Conservation (phyloP, 108 stramenopile species). For the Seminavis robusta region DNA sequence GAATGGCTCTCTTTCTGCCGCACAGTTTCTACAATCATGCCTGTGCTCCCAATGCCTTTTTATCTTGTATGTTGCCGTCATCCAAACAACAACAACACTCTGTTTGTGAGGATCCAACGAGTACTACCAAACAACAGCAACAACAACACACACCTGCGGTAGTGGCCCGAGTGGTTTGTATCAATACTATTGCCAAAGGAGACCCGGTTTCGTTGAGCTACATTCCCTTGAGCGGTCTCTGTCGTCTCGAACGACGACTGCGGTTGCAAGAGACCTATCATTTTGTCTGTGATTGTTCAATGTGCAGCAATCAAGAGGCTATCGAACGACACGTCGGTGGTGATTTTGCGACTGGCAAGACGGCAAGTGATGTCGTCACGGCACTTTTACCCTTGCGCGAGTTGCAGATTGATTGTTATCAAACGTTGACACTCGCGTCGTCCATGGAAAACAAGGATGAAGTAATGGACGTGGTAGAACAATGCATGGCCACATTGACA, state of each 20-base stretch:
- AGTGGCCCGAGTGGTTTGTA: constrained; percentile 26
- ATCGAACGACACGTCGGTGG: constrained; percentile 1
- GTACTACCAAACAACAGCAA: too few species aligned
- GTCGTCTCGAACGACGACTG: constrained; percentile 16
- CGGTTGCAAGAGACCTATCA: constrained; percentile 15
- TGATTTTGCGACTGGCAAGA: too few species aligned
- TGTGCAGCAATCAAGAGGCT: background rate
- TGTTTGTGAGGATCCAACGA: too few species aligned
- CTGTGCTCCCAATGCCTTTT: constrained; percentile 39
- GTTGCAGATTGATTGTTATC: too few species aligned
- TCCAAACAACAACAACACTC: too few species aligned
- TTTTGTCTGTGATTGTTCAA: constrained; percentile 24
- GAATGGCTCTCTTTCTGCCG: constrained; percentile 24
- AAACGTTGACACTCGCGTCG: background rate
- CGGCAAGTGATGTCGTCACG: too few species aligned
- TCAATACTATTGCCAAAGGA: constrained; percentile 6
- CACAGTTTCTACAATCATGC: constrained; percentile 46
- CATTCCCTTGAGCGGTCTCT: constrained; percentile 33
- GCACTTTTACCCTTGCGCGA: too few species aligned
- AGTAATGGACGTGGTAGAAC: constrained; percentile 13
- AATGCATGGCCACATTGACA: background rate
- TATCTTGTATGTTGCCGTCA: too few species aligned
- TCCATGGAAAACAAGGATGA: background rate
- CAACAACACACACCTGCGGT: too few species aligned
- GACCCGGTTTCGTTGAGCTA: constrained; percentile 35